phyloP scores from a whole-genome alignment of 805 yeast species.

The Schizosaccharomyces japonicus region DNA sequence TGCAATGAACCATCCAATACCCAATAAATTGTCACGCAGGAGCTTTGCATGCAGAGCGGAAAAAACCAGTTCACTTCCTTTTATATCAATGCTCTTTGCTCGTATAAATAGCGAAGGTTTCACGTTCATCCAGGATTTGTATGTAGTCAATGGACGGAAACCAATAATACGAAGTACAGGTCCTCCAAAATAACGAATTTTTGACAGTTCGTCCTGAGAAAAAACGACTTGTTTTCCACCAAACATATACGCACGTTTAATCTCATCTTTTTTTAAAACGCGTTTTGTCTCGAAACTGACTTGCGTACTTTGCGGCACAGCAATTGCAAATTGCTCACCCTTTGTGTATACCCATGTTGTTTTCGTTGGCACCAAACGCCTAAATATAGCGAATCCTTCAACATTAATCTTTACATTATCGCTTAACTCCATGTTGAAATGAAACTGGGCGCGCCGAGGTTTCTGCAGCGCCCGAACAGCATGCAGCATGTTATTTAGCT shows the following conservation, averaged over 20 bases:
- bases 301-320: constrained; percentile 17
- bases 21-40: constrained; percentile 28
- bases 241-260: constrained; percentile 20
- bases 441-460: constrained; percentile 37
- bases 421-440: constrained; percentile 20
- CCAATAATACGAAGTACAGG: constrained; percentile 42
- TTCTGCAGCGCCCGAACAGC: constrained; percentile 35
- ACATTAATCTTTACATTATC: constrained; percentile 37
- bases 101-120: constrained; percentile 38
- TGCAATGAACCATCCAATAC: constrained; percentile 48
- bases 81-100: constrained; percentile 35
- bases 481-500: constrained; percentile 12
- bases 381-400: constrained; percentile 43
- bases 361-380: constrained; percentile 28
- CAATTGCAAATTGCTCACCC: constrained; percentile 29
- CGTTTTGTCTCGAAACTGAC: not conserved
- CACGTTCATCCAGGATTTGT: constrained; percentile 28
- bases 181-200: constrained; percentile 12
- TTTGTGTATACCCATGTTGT: constrained; percentile 30
- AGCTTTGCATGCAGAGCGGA: constrained; percentile 43
- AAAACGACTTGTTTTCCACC: constrained; percentile 26
- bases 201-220: constrained; percentile 18
- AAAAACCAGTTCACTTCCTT: constrained; percentile 44
- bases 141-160: constrained; percentile 25
- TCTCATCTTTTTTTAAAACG: constrained; percentile 1